Conservation (phyloP, 1,284 basidiomycete genomes). For the Ganoderma lingzhi region DNA sequence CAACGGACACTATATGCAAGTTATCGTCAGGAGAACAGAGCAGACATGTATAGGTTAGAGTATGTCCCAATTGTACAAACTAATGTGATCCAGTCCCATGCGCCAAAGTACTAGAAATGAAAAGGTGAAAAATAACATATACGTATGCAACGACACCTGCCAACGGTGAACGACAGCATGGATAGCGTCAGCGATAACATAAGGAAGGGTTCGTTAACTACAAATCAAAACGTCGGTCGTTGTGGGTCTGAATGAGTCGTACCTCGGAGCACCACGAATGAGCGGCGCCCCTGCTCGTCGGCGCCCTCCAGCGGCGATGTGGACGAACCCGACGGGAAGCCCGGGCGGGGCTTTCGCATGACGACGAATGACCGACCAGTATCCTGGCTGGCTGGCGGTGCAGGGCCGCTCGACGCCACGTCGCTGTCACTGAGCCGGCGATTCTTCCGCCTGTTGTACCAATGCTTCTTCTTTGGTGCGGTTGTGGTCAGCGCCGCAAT, state of each 20-base stretch:
- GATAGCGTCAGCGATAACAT: conserved; percentile 7
- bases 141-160: conserved; percentile 7
- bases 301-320: conserved; percentile 21
- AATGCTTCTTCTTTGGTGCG: conserved; percentile 61
- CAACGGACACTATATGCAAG: conserved; percentile 16
- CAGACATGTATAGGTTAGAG: conserved; percentile 34
- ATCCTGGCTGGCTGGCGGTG: conserved; percentile 44
- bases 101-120: conserved; percentile 12
- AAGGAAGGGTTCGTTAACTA: conserved; percentile 5
- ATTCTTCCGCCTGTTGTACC: conserved; percentile 69
- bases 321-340: conserved; percentile 27
- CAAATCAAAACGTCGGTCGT: conserved; percentile 22
- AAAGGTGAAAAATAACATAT: conserved; percentile 9
- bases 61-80: conserved; percentile 34
- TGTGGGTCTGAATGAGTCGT: conserved; percentile 32
- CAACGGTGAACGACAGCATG: conserved; percentile 15
- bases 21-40: conserved; percentile 27
- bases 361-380: conserved; percentile 73
- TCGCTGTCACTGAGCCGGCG: conserved; percentile 68
- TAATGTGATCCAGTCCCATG: conserved; percentile 30
- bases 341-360: conserved; percentile 59
- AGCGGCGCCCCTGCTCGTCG: conserved; percentile 36
- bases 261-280: conserved; percentile 48
- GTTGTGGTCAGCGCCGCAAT: conserved; percentile 19
- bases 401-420: conserved; percentile 35